A percentile compares a stretch with the other conserved stretches of the same genome.
Conservation (phyloP, 2,329 filamentous ascomycete genomes). For the Furcasterigmium sp. region DNA sequence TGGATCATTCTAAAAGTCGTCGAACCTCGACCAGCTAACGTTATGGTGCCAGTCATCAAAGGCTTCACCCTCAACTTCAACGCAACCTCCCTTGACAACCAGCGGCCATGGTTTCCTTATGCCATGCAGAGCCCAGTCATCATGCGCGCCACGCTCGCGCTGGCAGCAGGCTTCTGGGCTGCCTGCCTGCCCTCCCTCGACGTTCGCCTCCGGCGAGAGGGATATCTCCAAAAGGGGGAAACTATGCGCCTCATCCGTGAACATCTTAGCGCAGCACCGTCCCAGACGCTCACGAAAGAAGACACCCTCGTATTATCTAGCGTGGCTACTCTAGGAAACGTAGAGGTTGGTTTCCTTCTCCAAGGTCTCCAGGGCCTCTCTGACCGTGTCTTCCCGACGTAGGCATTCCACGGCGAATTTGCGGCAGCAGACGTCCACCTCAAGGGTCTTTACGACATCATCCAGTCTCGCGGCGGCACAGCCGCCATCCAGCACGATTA, state of each 20-base stretch:
- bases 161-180: slow-evolving; percentile 10
- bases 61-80: slow-evolving; percentile 11
- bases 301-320: slow-evolving; percentile 8
- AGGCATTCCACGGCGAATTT: slow-evolving; percentile 13
- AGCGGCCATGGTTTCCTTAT: slow-evolving; percentile 13
- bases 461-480: slow-evolving; percentile 9
- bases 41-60: slow-evolving; percentile 7
- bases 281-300: not conserved
- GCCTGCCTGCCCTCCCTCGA: slow-evolving; percentile 8
- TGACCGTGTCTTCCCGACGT: too few species aligned
- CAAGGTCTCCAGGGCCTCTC: not conserved
- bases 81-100: slow-evolving; percentile 8
- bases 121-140: slow-evolving; percentile 13
- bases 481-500: slow-evolving; percentile 11
- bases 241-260: slow-evolving; percentile 9
- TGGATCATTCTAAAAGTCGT: not conserved
- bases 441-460: slow-evolving; percentile 9
- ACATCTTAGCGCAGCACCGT: slow-evolving; percentile 4
- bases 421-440: slow-evolving; percentile 9
- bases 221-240: slow-evolving; percentile 11
- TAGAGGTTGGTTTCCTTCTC: slow-evolving; percentile 5
- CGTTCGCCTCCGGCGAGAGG: slow-evolving; percentile 7
- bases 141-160: slow-evolving; percentile 10
- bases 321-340: slow-evolving; percentile 9
- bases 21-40: not conserved